phyloP scores from a whole-genome alignment of 2,329 filamentous ascomycete genomes.

The Mycogone perniciosa region DNA sequence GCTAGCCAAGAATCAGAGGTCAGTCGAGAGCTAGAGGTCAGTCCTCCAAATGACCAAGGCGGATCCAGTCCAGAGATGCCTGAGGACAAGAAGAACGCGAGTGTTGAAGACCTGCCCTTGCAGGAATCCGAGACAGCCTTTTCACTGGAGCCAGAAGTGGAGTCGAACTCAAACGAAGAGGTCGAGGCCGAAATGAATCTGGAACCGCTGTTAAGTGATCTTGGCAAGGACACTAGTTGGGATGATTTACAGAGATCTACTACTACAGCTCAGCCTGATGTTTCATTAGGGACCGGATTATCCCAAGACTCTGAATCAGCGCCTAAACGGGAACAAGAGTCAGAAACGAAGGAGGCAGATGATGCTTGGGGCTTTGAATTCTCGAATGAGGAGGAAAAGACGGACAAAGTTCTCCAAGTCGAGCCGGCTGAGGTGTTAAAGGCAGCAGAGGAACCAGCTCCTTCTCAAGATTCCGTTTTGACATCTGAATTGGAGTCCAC shows the following conservation, averaged over 20 bases:
- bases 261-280: neutral
- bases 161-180: slow-evolving; percentile 1
- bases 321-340: slow-evolving; percentile 2
- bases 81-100: slow-evolving; percentile 30
- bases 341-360: slow-evolving; percentile 11
- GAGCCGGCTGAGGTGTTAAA: slow-evolving; percentile 14
- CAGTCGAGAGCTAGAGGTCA: slow-evolving; percentile 20
- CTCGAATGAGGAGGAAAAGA: slow-evolving; percentile 27
- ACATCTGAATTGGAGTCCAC: slow-evolving; percentile 10
- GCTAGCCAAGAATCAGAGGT: no score
- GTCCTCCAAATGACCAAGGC: slow-evolving; percentile 26
- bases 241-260: neutral
- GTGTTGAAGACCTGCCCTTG: slow-evolving; percentile 24
- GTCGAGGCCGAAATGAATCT: neutral
- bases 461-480: slow-evolving; percentile 10
- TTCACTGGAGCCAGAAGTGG: slow-evolving; percentile 3
- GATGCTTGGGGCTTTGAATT: slow-evolving; percentile 10
- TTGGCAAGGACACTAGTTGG: neutral
- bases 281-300: slow-evolving; percentile 1
- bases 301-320: neutral
- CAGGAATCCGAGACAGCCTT: slow-evolving; percentile 23
- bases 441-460: slow-evolving; percentile 6
- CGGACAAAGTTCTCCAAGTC: slow-evolving; percentile 12
- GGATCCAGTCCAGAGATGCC: slow-evolving; percentile 23
- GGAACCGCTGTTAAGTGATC: neutral